phyloP scores from a whole-genome alignment of 306 rosid species.

The Sphenostylis stenocarpa region DNA sequence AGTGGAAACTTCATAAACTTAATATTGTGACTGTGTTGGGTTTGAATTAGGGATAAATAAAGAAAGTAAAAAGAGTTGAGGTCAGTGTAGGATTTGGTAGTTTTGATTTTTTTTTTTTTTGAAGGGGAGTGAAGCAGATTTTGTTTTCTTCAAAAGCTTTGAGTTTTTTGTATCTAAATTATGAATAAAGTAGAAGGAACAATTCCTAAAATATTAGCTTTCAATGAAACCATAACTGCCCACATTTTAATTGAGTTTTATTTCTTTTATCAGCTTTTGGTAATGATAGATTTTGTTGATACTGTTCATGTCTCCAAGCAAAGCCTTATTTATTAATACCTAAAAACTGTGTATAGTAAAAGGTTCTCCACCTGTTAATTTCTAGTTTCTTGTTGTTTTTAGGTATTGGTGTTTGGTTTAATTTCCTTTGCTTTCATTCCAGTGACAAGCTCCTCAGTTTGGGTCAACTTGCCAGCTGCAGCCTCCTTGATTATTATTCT shows the following conservation, averaged over 20 bases:
- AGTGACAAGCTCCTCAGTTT: slow-evolving; percentile 99
- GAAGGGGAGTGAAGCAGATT: slow-evolving; percentile 4
- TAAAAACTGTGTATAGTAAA: slow-evolving; percentile 8
- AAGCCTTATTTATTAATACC: not conserved
- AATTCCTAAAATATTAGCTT: not conserved
- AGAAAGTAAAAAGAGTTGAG: not conserved
- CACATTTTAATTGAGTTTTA: slow-evolving; percentile 27
- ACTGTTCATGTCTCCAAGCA: slow-evolving; percentile 21
- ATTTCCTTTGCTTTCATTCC: slow-evolving; percentile 45
- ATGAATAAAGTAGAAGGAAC: not conserved
- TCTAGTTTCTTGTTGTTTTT: slow-evolving; percentile 15
- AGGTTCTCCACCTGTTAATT: slow-evolving; percentile 21
- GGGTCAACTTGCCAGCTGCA: slow-evolving; percentile 96
- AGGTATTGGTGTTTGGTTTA: slow-evolving; percentile 32
- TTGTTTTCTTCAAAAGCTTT: slow-evolving; percentile 8
- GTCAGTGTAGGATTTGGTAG: slow-evolving; percentile 10
- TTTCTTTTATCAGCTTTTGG: slow-evolving; percentile 17
- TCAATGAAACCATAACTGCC: slow-evolving; percentile 20
- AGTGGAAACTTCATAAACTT: slow-evolving; percentile 6
- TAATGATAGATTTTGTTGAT: not conserved
- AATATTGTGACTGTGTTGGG: not conserved
- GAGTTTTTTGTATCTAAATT: slow-evolving; percentile 16
- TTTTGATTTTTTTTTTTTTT: not conserved
- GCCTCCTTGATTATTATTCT: slow-evolving; percentile 69
- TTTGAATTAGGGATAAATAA: not conserved